Evolutionary conservation across 208 protist genomes (phyloP).

Genomic region (Acanthamoeba lenticulata): DNA sequence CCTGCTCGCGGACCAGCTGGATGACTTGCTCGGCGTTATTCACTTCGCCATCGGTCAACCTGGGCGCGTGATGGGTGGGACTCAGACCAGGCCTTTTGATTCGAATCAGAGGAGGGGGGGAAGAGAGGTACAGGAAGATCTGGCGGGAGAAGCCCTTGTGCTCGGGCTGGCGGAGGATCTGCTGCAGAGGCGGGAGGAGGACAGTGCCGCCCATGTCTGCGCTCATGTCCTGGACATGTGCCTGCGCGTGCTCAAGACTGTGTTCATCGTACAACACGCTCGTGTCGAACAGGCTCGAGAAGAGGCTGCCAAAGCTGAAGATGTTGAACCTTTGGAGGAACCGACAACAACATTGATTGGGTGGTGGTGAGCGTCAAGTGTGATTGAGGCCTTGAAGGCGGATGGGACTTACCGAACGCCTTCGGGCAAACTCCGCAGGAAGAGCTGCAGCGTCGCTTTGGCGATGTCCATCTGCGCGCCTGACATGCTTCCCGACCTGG

Average conservation of each 20-base stretch:
- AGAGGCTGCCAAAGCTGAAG: slow-evolving; percentile 73
- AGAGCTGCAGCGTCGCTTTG: slow-evolving; percentile 69
- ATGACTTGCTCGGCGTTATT: not conserved
- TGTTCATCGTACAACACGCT: slow-evolving; percentile 49
- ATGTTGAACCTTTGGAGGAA: not conserved
- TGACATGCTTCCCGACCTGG: slow-evolving; percentile 75
- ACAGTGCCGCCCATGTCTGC: slow-evolving; percentile 78
- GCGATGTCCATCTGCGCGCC: slow-evolving; percentile 71
- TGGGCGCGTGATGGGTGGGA: too few relatives aligned
- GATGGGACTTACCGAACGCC: not conserved
- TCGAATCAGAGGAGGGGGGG: not conserved
- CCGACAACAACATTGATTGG: not conserved
- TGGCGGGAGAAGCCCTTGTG: slow-evolving; percentile 54
- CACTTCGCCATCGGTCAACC: slow-evolving; percentile 38
- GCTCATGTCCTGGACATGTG: slow-evolving; percentile 25
- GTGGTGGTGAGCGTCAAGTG: not conserved
- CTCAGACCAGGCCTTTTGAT: not conserved
- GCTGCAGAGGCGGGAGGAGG: slow-evolving; percentile 70
- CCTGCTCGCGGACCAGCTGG: not conserved
- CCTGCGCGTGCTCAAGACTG: not conserved
- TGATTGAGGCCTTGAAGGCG: too few relatives aligned
- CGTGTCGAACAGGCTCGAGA: slow-evolving; percentile 23
- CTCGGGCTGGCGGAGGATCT: not conserved
- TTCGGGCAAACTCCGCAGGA: slow-evolving; percentile 72
- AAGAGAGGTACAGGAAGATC: slow-evolving; percentile 49